Conservation (phyloP, 768 basidiomycete species). For the Jaapia argillacea region DNA sequence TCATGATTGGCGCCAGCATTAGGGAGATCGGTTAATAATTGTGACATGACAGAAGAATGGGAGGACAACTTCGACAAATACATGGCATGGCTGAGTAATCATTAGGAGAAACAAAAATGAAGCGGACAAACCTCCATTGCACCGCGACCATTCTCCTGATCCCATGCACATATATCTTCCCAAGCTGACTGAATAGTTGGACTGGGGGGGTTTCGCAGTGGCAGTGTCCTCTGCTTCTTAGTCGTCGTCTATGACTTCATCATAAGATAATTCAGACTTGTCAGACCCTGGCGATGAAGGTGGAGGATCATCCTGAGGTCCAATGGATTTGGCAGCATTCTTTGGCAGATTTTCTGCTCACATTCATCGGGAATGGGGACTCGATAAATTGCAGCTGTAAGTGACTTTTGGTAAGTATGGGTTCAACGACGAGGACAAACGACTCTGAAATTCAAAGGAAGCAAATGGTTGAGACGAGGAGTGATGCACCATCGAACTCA, state of each 20-base stretch:
- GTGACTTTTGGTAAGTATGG: too few species aligned
- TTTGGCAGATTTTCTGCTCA: background rate
- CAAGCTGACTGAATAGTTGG: conserved; percentile 80
- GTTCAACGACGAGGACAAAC: too few species aligned
- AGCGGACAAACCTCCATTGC: conserved; percentile 74
- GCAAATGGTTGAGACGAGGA: too few species aligned
- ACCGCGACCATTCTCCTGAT: conserved; percentile 84
- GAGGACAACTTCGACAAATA: conserved; percentile 66
- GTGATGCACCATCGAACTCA: too few species aligned
- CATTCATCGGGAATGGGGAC: too few species aligned
- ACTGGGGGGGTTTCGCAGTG: background rate
- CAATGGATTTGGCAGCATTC: too few species aligned
- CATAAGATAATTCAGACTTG: conserved; percentile 1
- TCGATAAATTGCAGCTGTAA: too few species aligned
- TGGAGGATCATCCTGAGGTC: too few species aligned
- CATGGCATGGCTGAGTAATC: conserved; percentile 34
- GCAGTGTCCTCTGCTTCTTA: conserved; percentile 3
- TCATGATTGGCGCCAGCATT: conserved; percentile 39
- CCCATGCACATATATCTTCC: conserved; percentile 72
- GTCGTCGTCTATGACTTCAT: conserved; percentile 10
- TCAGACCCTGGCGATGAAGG: too few species aligned
- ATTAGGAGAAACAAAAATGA: background rate
- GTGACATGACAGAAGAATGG: conserved; percentile 57
- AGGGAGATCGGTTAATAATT: conserved; percentile 64
- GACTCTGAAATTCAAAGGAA: too few species aligned